Evolutionary conservation across 1,284 basidiomycete species (phyloP), one percentile per base, ranked within the genome.

Genomic region (Neolentinus lepideus): DNA sequence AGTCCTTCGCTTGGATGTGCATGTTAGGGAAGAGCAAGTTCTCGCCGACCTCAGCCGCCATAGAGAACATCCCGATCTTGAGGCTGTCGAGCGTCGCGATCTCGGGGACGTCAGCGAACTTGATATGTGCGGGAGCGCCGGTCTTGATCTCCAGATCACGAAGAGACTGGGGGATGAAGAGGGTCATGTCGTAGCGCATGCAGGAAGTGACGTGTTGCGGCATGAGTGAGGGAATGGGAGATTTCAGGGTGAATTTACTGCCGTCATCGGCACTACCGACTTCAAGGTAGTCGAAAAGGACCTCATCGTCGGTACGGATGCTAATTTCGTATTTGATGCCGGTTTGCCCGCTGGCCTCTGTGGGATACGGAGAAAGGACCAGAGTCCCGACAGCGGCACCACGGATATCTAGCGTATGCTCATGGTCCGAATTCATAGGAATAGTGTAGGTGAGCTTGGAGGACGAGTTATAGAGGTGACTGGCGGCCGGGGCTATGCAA

Each of bases 321-420:
- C 67, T 73, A 56, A 83, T 65, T 54, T 79, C 76, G 63, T 82
- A 79, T 54, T 71, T 69, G 63, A 84, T 63, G 19, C 76, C 74
- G 19, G 65, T 69, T 3, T 72, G 64, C 24, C 73, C 71, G 4
- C 67, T 56, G 4, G 68, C 65, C 29, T 73, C 77, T 35, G 33
- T 16, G 9, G 33, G 33, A 16, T 35, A 43, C 57, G 77, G 71
- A 1, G 72, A 68, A 57, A 83, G 61, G n/a, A 70, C 63, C 53
- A 85, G 64, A 0, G 80, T 82, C 4, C 81, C 81, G 51, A 79
- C 69, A 1, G 74, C 77, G 19, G 64, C 69, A 27, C 81, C 81
- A 26, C 64, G 67, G 55, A 81, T 65, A 58, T 79, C 74, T 53
- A 83, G 62, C 3, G 70, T 66, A 61, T 81, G 78, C 56, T 78